phyloP scores from a whole-genome alignment of 2,329 filamentous ascomycete genomes.

The Plectosphaerella cucumerina region DNA sequence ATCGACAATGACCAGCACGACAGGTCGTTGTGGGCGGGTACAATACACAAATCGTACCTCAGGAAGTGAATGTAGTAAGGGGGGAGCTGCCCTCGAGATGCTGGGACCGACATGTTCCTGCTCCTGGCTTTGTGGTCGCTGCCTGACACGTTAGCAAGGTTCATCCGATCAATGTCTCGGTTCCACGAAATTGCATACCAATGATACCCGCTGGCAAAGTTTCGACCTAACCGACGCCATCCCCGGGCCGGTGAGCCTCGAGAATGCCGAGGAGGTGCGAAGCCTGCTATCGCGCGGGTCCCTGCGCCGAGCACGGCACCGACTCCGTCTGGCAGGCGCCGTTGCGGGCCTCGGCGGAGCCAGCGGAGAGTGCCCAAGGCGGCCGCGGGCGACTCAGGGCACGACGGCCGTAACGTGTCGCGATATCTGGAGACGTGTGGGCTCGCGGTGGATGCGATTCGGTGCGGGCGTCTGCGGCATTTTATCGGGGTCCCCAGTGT shows the following conservation, averaged over 20 bases:
- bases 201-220: too few species aligned
- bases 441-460: slow-evolving; percentile 15
- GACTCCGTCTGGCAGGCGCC: not conserved
- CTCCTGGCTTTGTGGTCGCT: too few species aligned
- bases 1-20: too few species aligned
- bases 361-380: not conserved
- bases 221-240: too few species aligned
- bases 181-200: too few species aligned
- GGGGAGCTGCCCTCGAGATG: not conserved
- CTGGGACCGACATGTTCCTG: too few species aligned
- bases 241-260: too few species aligned
- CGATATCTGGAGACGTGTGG: slow-evolving; percentile 1
- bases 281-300: too few species aligned
- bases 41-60: not conserved
- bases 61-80: too few species aligned
- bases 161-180: too few species aligned
- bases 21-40: not conserved
- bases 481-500: slow-evolving; percentile 21
- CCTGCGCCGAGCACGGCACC: not conserved
- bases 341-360: not conserved
- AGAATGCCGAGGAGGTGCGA: too few species aligned
- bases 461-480: slow-evolving; percentile 24
- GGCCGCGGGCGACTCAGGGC: not conserved
- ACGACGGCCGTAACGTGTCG: not conserved
- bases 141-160: too few species aligned